Base-by-base conservation (phyloP, 352 stramenopile species). In the Globisporangium splendens region DNA sequence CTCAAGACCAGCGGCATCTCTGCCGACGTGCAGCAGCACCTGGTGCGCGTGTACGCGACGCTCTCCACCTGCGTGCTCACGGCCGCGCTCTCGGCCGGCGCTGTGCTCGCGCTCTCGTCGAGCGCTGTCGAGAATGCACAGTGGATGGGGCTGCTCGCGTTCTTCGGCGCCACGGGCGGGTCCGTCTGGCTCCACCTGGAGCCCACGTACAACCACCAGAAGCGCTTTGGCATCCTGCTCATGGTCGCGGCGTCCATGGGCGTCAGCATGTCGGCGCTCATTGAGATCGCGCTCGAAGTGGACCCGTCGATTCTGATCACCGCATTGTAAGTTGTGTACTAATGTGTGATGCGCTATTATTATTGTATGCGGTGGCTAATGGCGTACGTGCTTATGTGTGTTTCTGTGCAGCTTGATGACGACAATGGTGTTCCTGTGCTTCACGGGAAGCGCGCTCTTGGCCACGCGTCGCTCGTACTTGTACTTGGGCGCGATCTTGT, bases 381-480 rank as follows among this genome's bases (percentile, higher is more conserved):
- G 28, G 38, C 50, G 20, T 15, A n/a, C 18, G 28, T 59, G 17
- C 59, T 63, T 35, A 8, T 35, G 41, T 21, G 33, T 35, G n/a
- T 11, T 44, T 15, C 50, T 35, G 18, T 31, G 24, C 21, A 87
- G 77, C 33, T 44, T 94, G 44, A 68, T 86, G 65, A 96, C 89
- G 31, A 83, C 75, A 50, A 75, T 83, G 38, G 74, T 96, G 54
- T 97, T 97, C 62, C 54, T 86, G 51, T 93, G 81, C 80, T 97
- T 97, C 65, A 82, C 84, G 22, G 83, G 68, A 59, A 87, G 79
- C 33, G 89, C 89, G 3, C 57, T 96, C 38, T 56, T 95, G 80
- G 83, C 81, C 44, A 86, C 88, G 41, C 75, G 86, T 18, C 80
- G 89, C 63, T 81, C 72, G 51, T 92, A 91, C 64, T 56, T 97